A percentile compares a stretch with the other conserved stretches of the same genome.
These are phyloP conservation scores for Leccinum arenicola DNA, from an alignment of 768 basidiomycete genomes.

Conservation along the genomic window DNA sequence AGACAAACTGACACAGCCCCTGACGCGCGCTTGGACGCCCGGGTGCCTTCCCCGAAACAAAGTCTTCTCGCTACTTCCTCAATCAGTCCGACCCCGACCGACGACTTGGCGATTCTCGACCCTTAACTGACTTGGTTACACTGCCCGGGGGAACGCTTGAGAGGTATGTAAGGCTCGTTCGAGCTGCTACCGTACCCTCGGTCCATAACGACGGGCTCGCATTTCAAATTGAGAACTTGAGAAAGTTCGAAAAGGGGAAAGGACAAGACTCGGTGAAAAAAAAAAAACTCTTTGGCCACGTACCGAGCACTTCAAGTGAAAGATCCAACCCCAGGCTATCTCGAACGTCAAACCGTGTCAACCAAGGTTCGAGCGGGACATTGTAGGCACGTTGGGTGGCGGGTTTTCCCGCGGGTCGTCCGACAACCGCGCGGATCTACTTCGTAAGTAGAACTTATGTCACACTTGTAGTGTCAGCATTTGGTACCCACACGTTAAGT, in stretches of 20 bases:
- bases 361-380: not conserved
- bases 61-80: conserved; percentile 12
- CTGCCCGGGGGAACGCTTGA: not conserved
- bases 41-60: conserved; percentile 17
- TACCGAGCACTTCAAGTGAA: not conserved
- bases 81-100: conserved; percentile 24
- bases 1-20: conserved; percentile 14
- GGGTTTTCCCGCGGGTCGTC: no score
- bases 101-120: not conserved
- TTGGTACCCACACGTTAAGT: no score
- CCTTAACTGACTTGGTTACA: conserved; percentile 1
- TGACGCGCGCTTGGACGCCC: conserved; percentile 6
- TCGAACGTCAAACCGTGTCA: not conserved
- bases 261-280: not conserved
- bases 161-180: no score
- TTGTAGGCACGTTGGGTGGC: no score
- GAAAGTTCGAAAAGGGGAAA: not conserved
- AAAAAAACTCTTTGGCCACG: not conserved
- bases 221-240: conserved; percentile 1
- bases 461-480: no score
- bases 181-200: not conserved
- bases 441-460: no score
- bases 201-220: not conserved
- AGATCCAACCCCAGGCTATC: not conserved
- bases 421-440: no score